These are phyloP conservation scores for Blastobotrys indianensis DNA, from an alignment of 1,139 yeast genomes.

Conservation along the genomic window DNA sequence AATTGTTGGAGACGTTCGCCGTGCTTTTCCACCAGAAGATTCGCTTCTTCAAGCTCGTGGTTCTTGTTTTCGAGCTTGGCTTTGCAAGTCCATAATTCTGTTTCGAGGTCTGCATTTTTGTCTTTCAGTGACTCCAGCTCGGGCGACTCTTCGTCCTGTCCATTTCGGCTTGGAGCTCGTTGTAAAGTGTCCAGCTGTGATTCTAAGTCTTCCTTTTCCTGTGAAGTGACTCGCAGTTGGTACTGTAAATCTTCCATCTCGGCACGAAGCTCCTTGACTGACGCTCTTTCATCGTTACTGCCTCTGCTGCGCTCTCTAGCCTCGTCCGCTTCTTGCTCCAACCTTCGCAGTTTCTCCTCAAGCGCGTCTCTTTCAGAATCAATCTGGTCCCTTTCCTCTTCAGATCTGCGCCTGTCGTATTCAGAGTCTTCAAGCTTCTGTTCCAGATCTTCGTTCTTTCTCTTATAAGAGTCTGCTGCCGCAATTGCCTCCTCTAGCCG, in stretches of 20 bases:
- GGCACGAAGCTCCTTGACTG: constrained; percentile 10
- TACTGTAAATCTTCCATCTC: constrained; percentile 22
- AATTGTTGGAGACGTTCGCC: constrained; percentile 14
- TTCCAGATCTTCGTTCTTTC: constrained; percentile 9
- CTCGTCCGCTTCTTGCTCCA: constrained; percentile 9
- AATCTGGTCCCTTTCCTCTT: constrained; percentile 5
- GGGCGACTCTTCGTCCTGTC: constrained; percentile 9
- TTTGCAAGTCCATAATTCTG: constrained; percentile 18
- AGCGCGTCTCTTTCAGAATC: constrained; percentile 6
- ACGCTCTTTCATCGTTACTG: constrained; percentile 4
- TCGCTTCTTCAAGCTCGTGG: constrained; percentile 18
- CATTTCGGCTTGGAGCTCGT: constrained; percentile 10
- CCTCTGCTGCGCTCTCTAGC: constrained; percentile 1
- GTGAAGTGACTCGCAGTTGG: constrained; percentile 19
- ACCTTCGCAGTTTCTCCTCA: constrained; percentile 13
- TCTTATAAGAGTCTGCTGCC: constrained; percentile 1
- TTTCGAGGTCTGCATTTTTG: constrained; percentile 9
- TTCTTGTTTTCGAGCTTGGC: constrained; percentile 20
- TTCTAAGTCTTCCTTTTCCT: constrained; percentile 22
- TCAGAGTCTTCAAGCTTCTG: constrained; percentile 11
- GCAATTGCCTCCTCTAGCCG: constrained; percentile 1
- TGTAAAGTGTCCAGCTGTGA: constrained; percentile 22
- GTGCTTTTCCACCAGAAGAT: constrained; percentile 14
- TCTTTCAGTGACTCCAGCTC: constrained; percentile 8
- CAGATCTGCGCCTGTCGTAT: constrained; percentile 9